These are phyloP conservation scores for Macroventuria anomochaeta DNA, from an alignment of 2,329 filamentous ascomycete genomes.

Conservation along the genomic window DNA sequence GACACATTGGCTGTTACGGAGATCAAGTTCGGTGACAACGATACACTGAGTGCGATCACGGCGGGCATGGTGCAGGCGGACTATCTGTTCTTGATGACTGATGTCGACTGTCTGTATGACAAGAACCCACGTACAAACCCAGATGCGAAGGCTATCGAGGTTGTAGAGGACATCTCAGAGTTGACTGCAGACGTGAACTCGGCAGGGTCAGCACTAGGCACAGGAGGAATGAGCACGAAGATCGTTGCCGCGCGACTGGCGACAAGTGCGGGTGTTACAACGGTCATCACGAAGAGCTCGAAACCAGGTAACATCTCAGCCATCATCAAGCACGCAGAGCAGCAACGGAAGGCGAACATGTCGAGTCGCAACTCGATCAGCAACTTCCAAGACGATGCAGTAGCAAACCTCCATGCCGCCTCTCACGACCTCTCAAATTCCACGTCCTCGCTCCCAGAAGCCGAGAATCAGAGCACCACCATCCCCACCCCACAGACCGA, in stretches of 20 bases:
- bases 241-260: constrained; percentile 91
- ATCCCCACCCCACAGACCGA: constrained; percentile 30
- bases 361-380: constrained; percentile 38
- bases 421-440: constrained; percentile 32
- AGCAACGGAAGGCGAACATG: constrained; percentile 55
- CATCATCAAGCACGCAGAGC: constrained; percentile 83
- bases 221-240: constrained; percentile 97
- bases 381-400: constrained; percentile 40
- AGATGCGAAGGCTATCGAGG: constrained; percentile 86
- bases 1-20: constrained; percentile 96
- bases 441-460: constrained; percentile 39
- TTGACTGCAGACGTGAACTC: constrained; percentile 90
- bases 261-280: constrained; percentile 93
- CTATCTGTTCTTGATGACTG: constrained; percentile 97
- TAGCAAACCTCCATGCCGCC: constrained; percentile 27
- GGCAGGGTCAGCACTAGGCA: constrained; percentile 86
- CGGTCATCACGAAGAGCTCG: constrained; percentile 92
- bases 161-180: constrained; percentile 85
- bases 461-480: constrained; percentile 28
- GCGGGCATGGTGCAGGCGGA: constrained; percentile 97
- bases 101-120: constrained; percentile 96
- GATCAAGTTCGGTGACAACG: constrained; percentile 99
- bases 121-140: constrained; percentile 88
- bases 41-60: constrained; percentile 94
- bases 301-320: constrained; percentile 88